Base-by-base conservation (phyloP, 2,329 filamentous ascomycete species). In the Phialophora expanda region DNA sequence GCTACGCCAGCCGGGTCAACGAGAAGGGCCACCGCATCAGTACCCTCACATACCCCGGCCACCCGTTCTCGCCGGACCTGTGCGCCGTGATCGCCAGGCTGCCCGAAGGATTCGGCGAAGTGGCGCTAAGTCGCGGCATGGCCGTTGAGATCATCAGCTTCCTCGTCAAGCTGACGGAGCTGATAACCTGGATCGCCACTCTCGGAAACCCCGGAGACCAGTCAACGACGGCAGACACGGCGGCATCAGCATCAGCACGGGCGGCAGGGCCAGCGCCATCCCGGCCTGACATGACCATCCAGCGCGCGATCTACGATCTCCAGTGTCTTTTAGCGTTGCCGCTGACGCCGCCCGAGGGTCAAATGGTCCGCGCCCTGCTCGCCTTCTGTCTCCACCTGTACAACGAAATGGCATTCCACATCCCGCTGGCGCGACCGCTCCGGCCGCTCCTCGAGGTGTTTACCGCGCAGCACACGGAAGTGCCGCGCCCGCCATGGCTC, bases 221-320 rank as follows among this genome's bases (percentile, higher is more conserved):
- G 4, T 7, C 17, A 14, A 17, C 66, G 22, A 59, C 41, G 46
- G 62, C 62, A 26, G 38, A 20, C 4, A 44, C 14, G 5, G 14
- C 17, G 14, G 38, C 38, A 7, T 41, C 38, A n/a, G 17, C 38
- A 44, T n/a, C 38, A 6, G 34, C 4, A 8, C n/a, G 17, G 8
- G 17, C 38, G 20, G 7, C 38, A 6, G 34, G 1, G 12, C 32
- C 34, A 38, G 4, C 34, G 17, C 17, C 17, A 41, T 5, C 14
- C 17, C 38, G 38, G 17, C 38, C 38, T 5, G 56, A 56, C 22
- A 53, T 67, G 54, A 67, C 66, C 17, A 65, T 67, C 44, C 66
- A 67, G 41, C 66, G 66, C 41, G 66, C 66, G 2, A 67, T 67
- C 22, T 67, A 67, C 38, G 66, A 67, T 38, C 62, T 67, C 14